phyloP scores from a whole-genome alignment of 2,329 filamentous ascomycete genomes.

The Endothia cerciana region DNA sequence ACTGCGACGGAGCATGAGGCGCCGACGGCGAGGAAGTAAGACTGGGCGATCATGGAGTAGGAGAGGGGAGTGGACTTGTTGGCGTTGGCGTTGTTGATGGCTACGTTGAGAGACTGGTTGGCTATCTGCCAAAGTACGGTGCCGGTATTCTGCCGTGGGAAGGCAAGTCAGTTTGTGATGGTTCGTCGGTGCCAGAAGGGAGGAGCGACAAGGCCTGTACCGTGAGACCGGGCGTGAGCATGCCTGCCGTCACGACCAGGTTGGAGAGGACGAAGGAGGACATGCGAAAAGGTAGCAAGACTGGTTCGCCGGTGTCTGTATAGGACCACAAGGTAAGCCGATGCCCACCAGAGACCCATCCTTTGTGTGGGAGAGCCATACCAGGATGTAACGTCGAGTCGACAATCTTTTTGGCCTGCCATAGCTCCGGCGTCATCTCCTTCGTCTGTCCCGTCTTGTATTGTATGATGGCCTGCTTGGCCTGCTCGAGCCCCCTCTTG shows the following conservation, averaged over 20 bases:
- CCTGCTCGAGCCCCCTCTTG: conserved; percentile 76
- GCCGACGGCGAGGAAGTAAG: conserved; percentile 88
- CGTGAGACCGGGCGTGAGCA: conserved; percentile 87
- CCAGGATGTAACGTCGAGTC: conserved; percentile 96
- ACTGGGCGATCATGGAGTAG: conserved; percentile 79
- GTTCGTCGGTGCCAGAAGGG: neutral
- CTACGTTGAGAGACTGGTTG: conserved; percentile 97
- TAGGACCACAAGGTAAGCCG: conserved; percentile 22
- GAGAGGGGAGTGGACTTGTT: conserved; percentile 95
- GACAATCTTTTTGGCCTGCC: conserved; percentile 95
- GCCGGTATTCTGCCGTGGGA: conserved; percentile 65
- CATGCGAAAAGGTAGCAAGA: conserved; percentile 96
- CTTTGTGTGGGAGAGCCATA: conserved; percentile 46
- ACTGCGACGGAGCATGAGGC: conserved; percentile 94
- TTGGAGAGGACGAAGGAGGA: conserved; percentile 94
- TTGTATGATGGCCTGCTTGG: conserved; percentile 77
- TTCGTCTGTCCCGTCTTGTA: conserved; percentile 85
- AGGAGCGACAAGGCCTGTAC: conserved; percentile 47
- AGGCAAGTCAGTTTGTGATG: neutral
- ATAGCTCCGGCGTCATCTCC: conserved; percentile 87
- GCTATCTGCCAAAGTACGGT: conserved; percentile 93
- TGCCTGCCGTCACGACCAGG: conserved; percentile 90
- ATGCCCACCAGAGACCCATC: conserved; percentile 11
- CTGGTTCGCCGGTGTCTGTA: conserved; percentile 86
- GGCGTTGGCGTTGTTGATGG: conserved; percentile 95